These are phyloP conservation scores for Lipomyces orientalis DNA, from an alignment of 805 yeast genomes.

Conservation along the genomic window DNA sequence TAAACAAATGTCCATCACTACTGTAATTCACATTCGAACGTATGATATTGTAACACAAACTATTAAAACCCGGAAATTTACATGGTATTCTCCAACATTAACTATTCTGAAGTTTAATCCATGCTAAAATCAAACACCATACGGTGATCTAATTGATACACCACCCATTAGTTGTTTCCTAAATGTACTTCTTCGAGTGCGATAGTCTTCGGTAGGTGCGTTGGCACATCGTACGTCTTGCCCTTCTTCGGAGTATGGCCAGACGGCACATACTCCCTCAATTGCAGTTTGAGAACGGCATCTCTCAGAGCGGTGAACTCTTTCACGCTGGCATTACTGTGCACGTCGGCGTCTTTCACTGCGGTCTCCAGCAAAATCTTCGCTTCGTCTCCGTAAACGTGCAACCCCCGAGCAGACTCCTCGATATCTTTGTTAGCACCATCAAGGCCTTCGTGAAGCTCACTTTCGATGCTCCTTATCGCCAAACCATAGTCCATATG, in stretches of 20 bases:
- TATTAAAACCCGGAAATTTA: background rate
- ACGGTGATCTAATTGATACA: background rate
- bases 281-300: constrained; percentile 8
- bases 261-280: constrained; percentile 21
- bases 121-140: background rate
- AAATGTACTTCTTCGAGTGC: background rate
- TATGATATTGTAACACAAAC: background rate
- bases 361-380: constrained; percentile 11
- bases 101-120: background rate
- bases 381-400: constrained; percentile 24
- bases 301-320: constrained; percentile 27
- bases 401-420: constrained; percentile 27
- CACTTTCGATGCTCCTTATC: constrained; percentile 11
- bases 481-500: constrained; percentile 19
- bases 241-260: constrained; percentile 34
- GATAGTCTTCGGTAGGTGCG: constrained; percentile 25
- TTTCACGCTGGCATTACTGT: constrained; percentile 10
- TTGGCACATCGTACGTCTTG: constrained; percentile 21
- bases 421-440: constrained; percentile 13
- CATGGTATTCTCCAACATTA: background rate
- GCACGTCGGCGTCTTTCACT: constrained; percentile 8
- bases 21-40: background rate
- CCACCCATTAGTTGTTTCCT: background rate
- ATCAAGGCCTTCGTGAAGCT: constrained; percentile 15
- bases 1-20: background rate